A percentile compares a stretch with the other conserved stretches of the same genome.
Conservation (phyloP, 176 grass and related monocot genomes). For the Oryza glumipatula region DNA sequence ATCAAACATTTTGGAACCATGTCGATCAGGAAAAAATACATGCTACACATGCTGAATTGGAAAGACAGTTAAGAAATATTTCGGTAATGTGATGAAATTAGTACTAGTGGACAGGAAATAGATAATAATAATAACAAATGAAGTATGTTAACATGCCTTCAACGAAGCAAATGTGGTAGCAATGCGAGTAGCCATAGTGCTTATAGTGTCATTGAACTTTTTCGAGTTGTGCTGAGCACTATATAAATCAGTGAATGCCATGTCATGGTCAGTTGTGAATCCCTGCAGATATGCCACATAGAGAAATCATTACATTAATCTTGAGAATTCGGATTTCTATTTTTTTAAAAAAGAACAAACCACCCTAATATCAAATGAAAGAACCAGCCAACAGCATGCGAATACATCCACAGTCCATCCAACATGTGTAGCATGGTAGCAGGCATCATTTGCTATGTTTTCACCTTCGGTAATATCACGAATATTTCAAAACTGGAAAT, state of each 20-base stretch:
- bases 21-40: background rate
- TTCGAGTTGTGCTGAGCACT: conserved; percentile 60
- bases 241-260: conserved; percentile 74
- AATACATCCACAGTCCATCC: conserved; percentile 10
- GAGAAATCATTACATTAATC: conserved; percentile 17
- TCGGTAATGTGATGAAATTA: conserved; percentile 21
- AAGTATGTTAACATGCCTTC: conserved; percentile 55
- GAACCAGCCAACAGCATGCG: background rate
- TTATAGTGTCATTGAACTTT: conserved; percentile 72
- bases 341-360: background rate
- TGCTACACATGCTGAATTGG: background rate
- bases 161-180: conserved; percentile 92
- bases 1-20: background rate
- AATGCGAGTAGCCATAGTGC: conserved; percentile 77
- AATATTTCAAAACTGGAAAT: conserved; percentile 13
- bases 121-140: conserved; percentile 21
- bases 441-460: conserved; percentile 5
- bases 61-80: background rate
- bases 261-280: conserved; percentile 94
- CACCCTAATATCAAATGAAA: conserved; percentile 2
- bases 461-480: conserved; percentile 20
- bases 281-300: conserved; percentile 52
- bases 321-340: conserved; percentile 6
- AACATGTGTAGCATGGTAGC: background rate
- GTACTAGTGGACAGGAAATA: conserved; percentile 3